Percentiles rank a stretch among this genome's conserved stretches.
Conservation (phyloP, 1,284 basidiomycete species). For the Golubevia pallescens region DNA sequence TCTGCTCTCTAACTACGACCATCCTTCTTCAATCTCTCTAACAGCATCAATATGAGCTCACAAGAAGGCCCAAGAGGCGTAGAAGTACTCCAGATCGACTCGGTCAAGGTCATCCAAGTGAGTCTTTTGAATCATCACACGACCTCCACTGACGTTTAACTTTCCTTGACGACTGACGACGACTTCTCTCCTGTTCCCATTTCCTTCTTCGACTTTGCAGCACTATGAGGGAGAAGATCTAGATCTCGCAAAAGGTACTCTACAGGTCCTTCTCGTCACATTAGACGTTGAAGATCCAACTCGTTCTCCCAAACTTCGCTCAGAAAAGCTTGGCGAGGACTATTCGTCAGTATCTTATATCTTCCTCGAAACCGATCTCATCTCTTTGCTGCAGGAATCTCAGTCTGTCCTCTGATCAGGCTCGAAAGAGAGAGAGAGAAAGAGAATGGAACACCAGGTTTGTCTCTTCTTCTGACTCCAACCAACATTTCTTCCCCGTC, state of each 20-base stretch:
- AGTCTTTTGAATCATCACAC: neutral
- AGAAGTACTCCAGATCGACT: neutral
- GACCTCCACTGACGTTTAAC: neutral
- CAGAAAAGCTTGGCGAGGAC: neutral
- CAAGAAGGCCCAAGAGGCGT: neutral
- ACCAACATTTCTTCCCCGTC: too few species aligned
- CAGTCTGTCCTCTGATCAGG: neutral
- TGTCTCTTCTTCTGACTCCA: too few species aligned
- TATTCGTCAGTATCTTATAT: neutral
- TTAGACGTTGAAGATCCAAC: neutral
- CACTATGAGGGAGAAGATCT: constrained; percentile 32
- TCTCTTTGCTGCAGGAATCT: neutral
- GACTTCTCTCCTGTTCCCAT: neutral
- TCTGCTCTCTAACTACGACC: too few species aligned
- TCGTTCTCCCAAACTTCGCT: neutral
- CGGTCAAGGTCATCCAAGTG: neutral
- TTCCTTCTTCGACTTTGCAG: constrained; percentile 7
- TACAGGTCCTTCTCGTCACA: constrained; percentile 25
- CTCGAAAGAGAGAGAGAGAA: too few species aligned
- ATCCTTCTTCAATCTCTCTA: too few species aligned
- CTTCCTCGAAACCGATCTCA: too few species aligned
- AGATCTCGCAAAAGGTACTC: constrained; percentile 19
- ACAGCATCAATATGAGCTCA: neutral
- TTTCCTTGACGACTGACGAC: neutral
- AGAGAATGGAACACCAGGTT: too few species aligned